These are phyloP conservation scores for Solanum hybrid DNA, from an alignment of 305 asterid species.

Conservation along the genomic window DNA sequence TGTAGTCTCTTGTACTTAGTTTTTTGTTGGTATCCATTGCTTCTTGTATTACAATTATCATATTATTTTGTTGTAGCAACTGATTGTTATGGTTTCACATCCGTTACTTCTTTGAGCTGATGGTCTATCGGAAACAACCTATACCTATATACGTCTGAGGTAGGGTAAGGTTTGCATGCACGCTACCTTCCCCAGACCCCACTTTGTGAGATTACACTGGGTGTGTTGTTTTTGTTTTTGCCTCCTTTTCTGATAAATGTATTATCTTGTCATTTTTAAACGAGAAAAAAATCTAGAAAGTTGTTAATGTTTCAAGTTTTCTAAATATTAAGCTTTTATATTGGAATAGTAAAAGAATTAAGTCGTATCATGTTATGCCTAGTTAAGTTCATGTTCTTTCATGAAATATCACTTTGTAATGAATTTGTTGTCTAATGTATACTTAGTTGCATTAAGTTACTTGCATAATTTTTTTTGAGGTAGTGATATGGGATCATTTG, in stretches of 20 bases:
- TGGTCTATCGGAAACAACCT: neutral
- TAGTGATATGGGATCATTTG: neutral
- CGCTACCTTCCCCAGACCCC: neutral
- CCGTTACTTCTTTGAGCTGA: neutral
- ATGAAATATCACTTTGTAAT: neutral
- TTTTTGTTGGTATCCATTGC: neutral
- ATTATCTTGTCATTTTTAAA: neutral
- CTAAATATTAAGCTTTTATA: neutral
- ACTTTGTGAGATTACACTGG: neutral
- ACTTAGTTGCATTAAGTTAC: neutral
- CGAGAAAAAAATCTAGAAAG: neutral
- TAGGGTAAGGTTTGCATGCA: neutral
- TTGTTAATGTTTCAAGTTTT: neutral
- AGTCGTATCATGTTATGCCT: neutral
- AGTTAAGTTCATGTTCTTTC: neutral
- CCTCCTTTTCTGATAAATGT: neutral
- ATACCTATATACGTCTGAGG: neutral
- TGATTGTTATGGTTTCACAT: neutral
- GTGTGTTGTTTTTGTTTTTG: neutral
- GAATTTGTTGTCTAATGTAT: neutral
- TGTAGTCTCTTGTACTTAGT: neutral
- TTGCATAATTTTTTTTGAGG: neutral
- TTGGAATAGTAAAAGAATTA: neutral
- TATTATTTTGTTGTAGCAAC: neutral
- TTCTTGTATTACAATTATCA: neutral